Base-by-base conservation (phyloP, 345 rosid genomes). In the Syzygium oleosum region DNA sequence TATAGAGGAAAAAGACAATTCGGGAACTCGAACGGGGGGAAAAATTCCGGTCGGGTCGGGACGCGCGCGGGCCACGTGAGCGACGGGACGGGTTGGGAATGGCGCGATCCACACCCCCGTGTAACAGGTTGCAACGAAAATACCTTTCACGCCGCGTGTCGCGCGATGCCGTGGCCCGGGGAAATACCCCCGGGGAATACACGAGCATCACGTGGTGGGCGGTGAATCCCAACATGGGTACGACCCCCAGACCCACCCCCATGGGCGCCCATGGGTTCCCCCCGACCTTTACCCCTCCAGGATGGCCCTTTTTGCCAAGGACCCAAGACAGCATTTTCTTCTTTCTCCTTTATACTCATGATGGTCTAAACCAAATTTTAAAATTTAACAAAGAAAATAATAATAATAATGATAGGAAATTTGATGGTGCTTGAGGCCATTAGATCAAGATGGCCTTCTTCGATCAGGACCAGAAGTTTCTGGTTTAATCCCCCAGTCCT, bases 31-130 rank as follows among this genome's bases (percentile, higher is more conserved):
- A 43, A 6, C 46, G 46, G 46, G 41, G 4, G 16, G 2, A 31
- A 9, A 38, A 31, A 68, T 2, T 68, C 9, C 43, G 13, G 43
- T 17, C 23, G 0, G 12, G 78, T 43, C 46, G 46, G 46, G 6
- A 6, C 15, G 6, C 0, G 6, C 5, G 9, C 0, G n/a, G n/a
- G 0, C 17, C 23, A 16, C 2, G 12, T 9, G 79, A 31, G 43
- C 41, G 9, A 55, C 17, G 11, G 23, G 41, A 17, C 11, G 43
- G 78, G 78, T 31, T 12, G 78, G 43, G 31, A 34, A 4, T 12
- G 6, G 34, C 78, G 23, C 43, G 17, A 65, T 65, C 16, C 41
- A 38, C 41, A 4, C 46, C 31, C 23, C 12, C 1, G 1, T 16
- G 43, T 31, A 31, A 31, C 8, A 2, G 21, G 29, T 15, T 15